These are phyloP conservation scores for Chamaecyparis obtusa DNA, from an alignment of 75 land plant genomes.

Conservation along the genomic window DNA sequence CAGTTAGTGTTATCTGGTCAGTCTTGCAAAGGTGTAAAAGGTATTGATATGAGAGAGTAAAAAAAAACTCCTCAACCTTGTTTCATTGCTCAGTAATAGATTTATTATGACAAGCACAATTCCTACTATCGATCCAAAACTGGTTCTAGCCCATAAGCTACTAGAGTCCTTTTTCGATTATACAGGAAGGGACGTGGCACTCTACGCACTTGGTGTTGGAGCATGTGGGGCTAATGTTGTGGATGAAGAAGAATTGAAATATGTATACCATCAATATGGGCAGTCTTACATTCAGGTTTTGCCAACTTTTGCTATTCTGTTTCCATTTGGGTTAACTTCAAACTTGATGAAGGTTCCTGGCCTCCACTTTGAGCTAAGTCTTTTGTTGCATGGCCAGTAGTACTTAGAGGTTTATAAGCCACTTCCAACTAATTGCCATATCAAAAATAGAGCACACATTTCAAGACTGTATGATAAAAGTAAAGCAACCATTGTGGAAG, in stretches of 20 bases:
- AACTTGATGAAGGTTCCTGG: constrained; percentile 30
- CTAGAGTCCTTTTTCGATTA: constrained; percentile 9
- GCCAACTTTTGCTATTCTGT: constrained; percentile 78
- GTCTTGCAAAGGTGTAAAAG: too few relatives aligned
- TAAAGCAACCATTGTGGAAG: constrained; percentile 83
- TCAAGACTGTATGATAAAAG: constrained; percentile 93
- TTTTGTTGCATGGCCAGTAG: constrained; percentile 79
- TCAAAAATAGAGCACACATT: constrained; percentile 43
- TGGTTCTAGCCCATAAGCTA: too few relatives aligned
- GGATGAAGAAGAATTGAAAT: constrained; percentile 81
- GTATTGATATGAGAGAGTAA: too few relatives aligned
- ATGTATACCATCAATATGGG: constrained; percentile 79
- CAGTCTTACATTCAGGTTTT: constrained; percentile 73
- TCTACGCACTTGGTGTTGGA: constrained; percentile 92
- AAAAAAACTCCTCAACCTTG: too few relatives aligned
- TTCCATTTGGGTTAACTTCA: constrained; percentile 17
- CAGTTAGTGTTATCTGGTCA: too few relatives aligned
- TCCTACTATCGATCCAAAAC: too few relatives aligned
- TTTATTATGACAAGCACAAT: too few relatives aligned
- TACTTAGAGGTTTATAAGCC: constrained; percentile 77
- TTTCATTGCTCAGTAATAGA: too few relatives aligned
- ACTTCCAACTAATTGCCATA: constrained; percentile 56
- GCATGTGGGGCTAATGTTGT: constrained; percentile 70
- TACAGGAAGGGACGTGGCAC: constrained; percentile 70
- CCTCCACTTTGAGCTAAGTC: constrained; percentile 55